These are phyloP conservation scores for Tolypocladium inflatum DNA, from an alignment of 2,329 filamentous ascomycete species.

Conservation along the genomic window DNA sequence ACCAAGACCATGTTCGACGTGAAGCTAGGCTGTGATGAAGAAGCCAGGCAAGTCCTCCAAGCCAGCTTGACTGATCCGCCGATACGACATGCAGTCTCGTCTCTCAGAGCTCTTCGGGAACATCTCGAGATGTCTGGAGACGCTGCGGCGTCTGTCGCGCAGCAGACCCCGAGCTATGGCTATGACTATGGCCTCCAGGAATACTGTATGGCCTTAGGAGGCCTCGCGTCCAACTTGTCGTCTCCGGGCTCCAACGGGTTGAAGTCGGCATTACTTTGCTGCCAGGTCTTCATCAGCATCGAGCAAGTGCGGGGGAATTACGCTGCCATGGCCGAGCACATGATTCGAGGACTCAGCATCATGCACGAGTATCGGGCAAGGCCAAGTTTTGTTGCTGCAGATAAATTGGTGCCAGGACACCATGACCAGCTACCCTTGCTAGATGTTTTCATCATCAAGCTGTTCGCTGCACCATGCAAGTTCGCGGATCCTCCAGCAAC, in stretches of 20 bases:
- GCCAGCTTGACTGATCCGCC: constrained; percentile 24
- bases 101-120: constrained; percentile 28
- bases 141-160: constrained; percentile 11
- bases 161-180: constrained; percentile 18
- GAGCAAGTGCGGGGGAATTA: constrained; percentile 32
- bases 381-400: constrained; percentile 16
- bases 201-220: constrained; percentile 29
- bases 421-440: constrained; percentile 24
- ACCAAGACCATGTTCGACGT: constrained; percentile 31
- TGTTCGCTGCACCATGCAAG: constrained; percentile 31
- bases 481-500: constrained; percentile 21
- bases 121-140: constrained; percentile 25
- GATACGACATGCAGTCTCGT: constrained; percentile 28
- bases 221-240: constrained; percentile 28
- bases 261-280: constrained; percentile 33
- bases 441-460: constrained; percentile 31
- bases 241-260: constrained; percentile 17
- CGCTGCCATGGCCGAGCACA: constrained; percentile 30
- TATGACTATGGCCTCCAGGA: constrained; percentile 30
- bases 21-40: constrained; percentile 24
- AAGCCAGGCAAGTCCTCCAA: constrained; percentile 29
- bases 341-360: constrained; percentile 32
- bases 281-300: constrained; percentile 37
- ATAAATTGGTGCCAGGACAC: constrained; percentile 20
- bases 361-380: constrained; percentile 30